A percentile compares a stretch with the other conserved stretches of the same genome.
Conservation (phyloP, 202 grass and related monocot genomes). For the Carex sylvatica region DNA sequence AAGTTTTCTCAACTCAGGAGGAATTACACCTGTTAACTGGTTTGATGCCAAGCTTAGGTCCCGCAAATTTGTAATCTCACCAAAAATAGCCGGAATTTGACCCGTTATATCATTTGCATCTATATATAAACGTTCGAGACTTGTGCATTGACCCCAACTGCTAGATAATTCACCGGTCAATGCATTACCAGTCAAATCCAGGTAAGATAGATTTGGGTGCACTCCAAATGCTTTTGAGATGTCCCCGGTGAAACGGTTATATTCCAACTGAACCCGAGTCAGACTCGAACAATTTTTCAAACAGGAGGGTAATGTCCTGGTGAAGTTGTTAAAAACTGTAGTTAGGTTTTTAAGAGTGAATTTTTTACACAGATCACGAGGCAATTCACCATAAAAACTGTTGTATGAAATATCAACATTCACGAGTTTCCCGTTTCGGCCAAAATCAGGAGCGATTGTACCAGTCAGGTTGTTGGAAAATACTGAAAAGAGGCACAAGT, state of each 20-base stretch:
- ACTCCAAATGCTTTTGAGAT: constrained; percentile 40
- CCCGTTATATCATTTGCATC: constrained; percentile 58
- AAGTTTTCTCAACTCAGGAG: constrained; percentile 33
- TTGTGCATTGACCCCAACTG: constrained; percentile 42
- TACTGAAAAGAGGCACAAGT: constrained; percentile 31
- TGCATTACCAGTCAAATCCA: constrained; percentile 48
- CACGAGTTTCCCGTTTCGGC: constrained; percentile 34
- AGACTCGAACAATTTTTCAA: constrained; percentile 39
- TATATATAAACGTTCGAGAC: constrained; percentile 45
- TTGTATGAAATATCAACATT: constrained; percentile 40
- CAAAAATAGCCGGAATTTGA: constrained; percentile 35
- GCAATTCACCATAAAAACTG: constrained; percentile 47
- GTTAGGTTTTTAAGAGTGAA: constrained; percentile 25
- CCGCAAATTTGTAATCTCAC: constrained; percentile 23
- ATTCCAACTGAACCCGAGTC: constrained; percentile 34
- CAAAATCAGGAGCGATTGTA: constrained; percentile 37
- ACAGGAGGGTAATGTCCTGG: constrained; percentile 50
- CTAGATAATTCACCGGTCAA: constrained; percentile 43
- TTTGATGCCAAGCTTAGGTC: constrained; percentile 53
- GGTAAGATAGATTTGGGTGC: constrained; percentile 38
- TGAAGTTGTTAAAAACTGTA: constrained; percentile 38
- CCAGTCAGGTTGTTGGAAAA: constrained; percentile 55
- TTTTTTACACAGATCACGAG: constrained; percentile 43
- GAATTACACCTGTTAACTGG: constrained; percentile 37
- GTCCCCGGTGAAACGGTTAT: constrained; percentile 46